phyloP scores from a whole-genome alignment of 768 basidiomycete species.

The Roridomyces roridus region DNA sequence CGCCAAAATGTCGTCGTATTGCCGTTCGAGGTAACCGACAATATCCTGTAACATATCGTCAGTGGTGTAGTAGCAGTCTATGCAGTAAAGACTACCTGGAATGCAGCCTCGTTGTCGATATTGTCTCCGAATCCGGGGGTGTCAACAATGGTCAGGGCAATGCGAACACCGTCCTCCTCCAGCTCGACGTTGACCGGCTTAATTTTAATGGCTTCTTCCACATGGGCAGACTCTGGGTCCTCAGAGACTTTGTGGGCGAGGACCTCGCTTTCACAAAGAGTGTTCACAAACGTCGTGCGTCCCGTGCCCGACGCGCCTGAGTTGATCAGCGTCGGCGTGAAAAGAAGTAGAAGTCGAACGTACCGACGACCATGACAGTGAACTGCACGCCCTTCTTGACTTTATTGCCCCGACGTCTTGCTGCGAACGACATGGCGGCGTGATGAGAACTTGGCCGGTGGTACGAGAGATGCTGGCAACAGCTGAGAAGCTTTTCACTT shows the following conservation, averaged over 20 bases:
- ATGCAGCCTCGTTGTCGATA: constrained; percentile 99
- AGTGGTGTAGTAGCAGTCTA: constrained; percentile 4
- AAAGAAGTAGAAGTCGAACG: constrained; percentile 41
- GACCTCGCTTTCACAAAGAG: constrained; percentile 95
- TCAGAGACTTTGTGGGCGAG: constrained; percentile 87
- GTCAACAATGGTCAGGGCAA: constrained; percentile 97
- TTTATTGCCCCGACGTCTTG: constrained; percentile 89
- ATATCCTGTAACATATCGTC: constrained; percentile 90
- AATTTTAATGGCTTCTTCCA: constrained; percentile 93
- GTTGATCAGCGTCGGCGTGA: constrained; percentile 16
- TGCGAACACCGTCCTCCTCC: constrained; percentile 97
- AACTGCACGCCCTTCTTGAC: constrained; percentile 99
- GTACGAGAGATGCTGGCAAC: constrained; percentile 33
- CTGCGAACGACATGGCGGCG: constrained; percentile 79
- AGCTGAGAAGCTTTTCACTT: too few relatives aligned
- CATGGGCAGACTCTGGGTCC: constrained; percentile 86
- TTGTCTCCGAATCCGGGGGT: constrained; percentile 99
- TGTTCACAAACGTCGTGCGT: constrained; percentile 99
- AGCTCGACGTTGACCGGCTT: constrained; percentile 96
- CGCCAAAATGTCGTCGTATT: constrained; percentile 98
- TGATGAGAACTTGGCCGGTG: constrained; percentile 11
- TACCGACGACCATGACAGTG: constrained; percentile 97
- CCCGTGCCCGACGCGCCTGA: constrained; percentile 96
- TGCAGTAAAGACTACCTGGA: constrained; percentile 49
- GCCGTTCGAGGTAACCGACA: constrained; percentile 93